Evolutionary conservation across 768 basidiomycete genomes (phyloP).

Genomic region (Kwoniella shandongensis): DNA sequence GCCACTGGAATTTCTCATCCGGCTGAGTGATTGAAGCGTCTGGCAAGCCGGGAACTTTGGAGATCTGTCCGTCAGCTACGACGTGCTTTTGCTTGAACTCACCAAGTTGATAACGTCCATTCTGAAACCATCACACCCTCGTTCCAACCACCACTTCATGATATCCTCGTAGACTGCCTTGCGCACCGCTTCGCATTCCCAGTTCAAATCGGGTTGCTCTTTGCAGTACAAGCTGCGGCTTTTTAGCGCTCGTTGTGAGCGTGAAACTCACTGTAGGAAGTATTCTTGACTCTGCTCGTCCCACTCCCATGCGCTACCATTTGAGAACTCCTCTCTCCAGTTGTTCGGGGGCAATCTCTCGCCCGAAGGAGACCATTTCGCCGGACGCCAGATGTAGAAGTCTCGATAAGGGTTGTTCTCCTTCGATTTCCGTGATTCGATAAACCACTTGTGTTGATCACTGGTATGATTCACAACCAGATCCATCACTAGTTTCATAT

Average conservation of each 20-base stretch:
- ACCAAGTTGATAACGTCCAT: constrained; percentile 54
- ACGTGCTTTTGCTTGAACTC: background rate
- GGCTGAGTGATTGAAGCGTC: constrained; percentile 61
- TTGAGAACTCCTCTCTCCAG: constrained; percentile 66
- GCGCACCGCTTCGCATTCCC: constrained; percentile 64
- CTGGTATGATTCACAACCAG: constrained; percentile 70
- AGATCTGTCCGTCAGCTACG: constrained; percentile 8
- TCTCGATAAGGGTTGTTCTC: constrained; percentile 62
- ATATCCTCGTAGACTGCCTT: constrained; percentile 59
- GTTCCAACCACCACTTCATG: constrained; percentile 70
- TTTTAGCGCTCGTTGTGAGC: background rate
- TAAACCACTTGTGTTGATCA: constrained; percentile 65
- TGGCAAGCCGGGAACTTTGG: constrained; percentile 43
- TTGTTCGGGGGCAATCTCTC: constrained; percentile 67
- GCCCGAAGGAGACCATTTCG: constrained; percentile 60
- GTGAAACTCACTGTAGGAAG: constrained; percentile 60
- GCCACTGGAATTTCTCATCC: constrained; percentile 59
- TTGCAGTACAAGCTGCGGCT: constrained; percentile 55
- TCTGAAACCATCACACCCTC: constrained; percentile 72
- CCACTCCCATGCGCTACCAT: constrained; percentile 65
- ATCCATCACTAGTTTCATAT: constrained; percentile 75
- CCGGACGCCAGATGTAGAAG: constrained; percentile 74
- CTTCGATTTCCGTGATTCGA: constrained; percentile 59
- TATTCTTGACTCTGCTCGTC: constrained; percentile 67
- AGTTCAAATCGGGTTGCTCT: constrained; percentile 56